Conservation (phyloP, 805 yeast species). For the Cephaloascus albidus region DNA sequence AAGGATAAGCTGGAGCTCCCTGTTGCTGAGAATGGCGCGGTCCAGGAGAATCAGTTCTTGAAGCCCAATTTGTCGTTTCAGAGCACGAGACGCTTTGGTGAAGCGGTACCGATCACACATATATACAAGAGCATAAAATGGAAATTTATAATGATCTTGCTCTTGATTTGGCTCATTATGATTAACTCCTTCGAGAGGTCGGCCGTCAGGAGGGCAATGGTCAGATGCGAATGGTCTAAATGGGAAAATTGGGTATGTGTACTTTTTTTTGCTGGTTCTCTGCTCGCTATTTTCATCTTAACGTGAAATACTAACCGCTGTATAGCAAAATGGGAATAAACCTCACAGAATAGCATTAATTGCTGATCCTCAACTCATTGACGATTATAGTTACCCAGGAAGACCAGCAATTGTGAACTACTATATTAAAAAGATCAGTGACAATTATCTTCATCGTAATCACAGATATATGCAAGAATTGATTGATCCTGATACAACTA, state of each 20-base stretch:
- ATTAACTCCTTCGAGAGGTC: conserved; percentile 48
- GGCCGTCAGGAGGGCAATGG: conserved; percentile 33
- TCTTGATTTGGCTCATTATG: conserved; percentile 30
- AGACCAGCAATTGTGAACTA: conserved; percentile 40
- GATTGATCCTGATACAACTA: conserved; percentile 64
- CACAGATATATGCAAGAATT: conserved; percentile 46
- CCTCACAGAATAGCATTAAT: conserved; percentile 48
- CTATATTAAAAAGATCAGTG: conserved; percentile 56
- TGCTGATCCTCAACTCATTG: conserved; percentile 95
- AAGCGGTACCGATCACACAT: not conserved
- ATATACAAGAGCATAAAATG: not conserved
- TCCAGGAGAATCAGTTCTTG: too few relatives aligned
- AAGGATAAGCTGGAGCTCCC: conserved; percentile 7
- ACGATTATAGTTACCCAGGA: conserved; percentile 77
- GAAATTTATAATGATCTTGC: conserved; percentile 8
- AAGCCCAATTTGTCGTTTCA: not conserved
- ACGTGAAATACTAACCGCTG: not conserved
- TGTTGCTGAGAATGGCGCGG: not conserved
- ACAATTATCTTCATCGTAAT: conserved; percentile 73
- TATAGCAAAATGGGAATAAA: conserved; percentile 8
- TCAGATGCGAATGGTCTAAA: conserved; percentile 47
- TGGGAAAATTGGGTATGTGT: conserved; percentile 56
- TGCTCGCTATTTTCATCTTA: too few relatives aligned
- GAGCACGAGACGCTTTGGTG: too few relatives aligned
- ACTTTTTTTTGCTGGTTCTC: not conserved